phyloP scores from a whole-genome alignment of 1,284 basidiomycete genomes.

The Puccinia coronata region DNA sequence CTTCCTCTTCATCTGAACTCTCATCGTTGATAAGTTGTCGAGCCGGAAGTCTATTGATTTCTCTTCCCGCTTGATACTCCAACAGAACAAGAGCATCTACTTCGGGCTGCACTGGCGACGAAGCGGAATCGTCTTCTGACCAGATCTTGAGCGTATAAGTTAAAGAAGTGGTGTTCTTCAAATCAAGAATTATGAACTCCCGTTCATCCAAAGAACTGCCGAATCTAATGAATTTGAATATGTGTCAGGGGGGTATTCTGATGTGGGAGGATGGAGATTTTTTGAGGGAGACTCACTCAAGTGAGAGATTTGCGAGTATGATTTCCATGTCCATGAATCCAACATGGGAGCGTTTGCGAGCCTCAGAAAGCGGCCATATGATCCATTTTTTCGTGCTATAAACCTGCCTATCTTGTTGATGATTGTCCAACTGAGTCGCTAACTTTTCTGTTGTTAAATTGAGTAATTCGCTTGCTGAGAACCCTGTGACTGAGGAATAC shows the following conservation, averaged over 20 bases:
- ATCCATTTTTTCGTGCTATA: not conserved
- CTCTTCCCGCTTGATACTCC: constrained; percentile 8
- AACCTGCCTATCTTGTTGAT: not conserved
- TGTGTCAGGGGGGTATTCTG: not conserved
- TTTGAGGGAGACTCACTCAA: not conserved
- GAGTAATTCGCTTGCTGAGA: constrained; percentile 9
- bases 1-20: constrained; percentile 7
- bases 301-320: constrained; percentile 16
- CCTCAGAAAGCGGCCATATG: constrained; percentile 24
- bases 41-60: constrained; percentile 8
- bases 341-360: not conserved
- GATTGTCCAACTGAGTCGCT: not conserved
- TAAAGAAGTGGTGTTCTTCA: constrained; percentile 7
- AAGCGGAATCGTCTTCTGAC: constrained; percentile 7
- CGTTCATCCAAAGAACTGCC: not conserved
- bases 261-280: not conserved
- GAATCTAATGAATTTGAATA: not conserved
- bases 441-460: not conserved
- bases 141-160: constrained; percentile 8
- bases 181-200: constrained; percentile 10
- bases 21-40: not conserved
- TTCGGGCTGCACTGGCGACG: not conserved
- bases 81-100: constrained; percentile 3
- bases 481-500: constrained; percentile 12
- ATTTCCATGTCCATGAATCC: constrained; percentile 26